Evolutionary conservation across 108 stramenopile species (phyloP).

Genomic region (Parietichytrium sp.): DNA sequence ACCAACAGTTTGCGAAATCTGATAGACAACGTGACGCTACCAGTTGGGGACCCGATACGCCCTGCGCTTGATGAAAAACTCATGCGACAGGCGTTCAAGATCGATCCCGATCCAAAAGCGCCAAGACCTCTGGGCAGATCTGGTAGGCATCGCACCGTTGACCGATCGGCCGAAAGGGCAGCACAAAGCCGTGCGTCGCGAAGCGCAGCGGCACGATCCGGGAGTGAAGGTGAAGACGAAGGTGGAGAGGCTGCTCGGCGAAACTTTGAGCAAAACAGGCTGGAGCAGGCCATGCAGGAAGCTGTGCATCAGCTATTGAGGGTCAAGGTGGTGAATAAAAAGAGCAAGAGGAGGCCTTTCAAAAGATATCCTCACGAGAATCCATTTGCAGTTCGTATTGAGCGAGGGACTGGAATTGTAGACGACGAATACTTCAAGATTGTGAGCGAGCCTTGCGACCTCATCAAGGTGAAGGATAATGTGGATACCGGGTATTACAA

Average conservation of each 20-base stretch:
- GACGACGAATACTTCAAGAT: neutral
- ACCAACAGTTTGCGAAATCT: neutral
- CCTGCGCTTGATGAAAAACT: neutral
- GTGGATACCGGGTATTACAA: neutral
- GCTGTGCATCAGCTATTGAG: neutral
- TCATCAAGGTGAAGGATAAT: neutral
- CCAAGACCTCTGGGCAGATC: neutral
- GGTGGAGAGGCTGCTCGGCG: neutral
- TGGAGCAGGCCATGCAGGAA: neutral
- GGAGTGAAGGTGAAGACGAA: no score
- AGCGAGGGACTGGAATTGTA: neutral
- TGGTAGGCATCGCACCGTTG: no score
- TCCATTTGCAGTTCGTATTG: slow-evolving; percentile 12
- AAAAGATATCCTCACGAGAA: slow-evolving; percentile 33
- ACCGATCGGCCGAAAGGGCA: neutral
- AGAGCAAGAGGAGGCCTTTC: neutral
- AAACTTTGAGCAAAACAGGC: neutral
- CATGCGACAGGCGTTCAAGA: neutral
- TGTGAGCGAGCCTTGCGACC: neutral
- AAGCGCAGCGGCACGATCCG: neutral
- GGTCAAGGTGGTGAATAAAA: no score
- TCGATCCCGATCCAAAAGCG: neutral
- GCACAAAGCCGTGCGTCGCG: neutral
- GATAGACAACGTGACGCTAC: slow-evolving; percentile 15
- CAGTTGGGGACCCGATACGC: neutral